Conservation (phyloP, 148 eudicot species). For the Camellia sinensis region DNA sequence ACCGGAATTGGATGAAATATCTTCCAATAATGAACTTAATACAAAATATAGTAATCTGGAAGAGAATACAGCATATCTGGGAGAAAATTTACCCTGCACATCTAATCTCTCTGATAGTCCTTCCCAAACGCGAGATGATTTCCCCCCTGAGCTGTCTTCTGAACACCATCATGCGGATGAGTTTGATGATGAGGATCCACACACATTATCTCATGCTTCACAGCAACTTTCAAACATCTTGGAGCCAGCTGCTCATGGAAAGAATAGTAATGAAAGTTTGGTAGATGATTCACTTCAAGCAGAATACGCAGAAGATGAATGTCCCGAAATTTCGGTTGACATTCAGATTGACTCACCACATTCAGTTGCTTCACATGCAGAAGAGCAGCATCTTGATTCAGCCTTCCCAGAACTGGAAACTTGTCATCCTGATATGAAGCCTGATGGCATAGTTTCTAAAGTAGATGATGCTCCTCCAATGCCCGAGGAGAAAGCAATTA, state of each 20-base stretch:
- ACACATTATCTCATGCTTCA: constrained; percentile 23
- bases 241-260: constrained; percentile 25
- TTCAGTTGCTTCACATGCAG: constrained; percentile 24
- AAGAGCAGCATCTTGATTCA: constrained; percentile 20
- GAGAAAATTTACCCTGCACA: constrained; percentile 13
- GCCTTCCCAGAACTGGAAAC: constrained; percentile 23
- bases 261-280: constrained; percentile 12
- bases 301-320: constrained; percentile 22
- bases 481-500: constrained; percentile 24
- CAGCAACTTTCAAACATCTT: constrained; percentile 13
- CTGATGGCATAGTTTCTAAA: constrained; percentile 23
- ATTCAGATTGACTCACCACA: constrained; percentile 14
- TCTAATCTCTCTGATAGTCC: constrained; percentile 18
- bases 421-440: constrained; percentile 17
- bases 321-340: constrained; percentile 14
- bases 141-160: constrained; percentile 17
- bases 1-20: constrained; percentile 24
- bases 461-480: constrained; percentile 16
- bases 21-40: constrained; percentile 19
- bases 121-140: constrained; percentile 24
- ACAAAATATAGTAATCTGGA: constrained; percentile 12
- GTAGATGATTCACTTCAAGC: constrained; percentile 20
- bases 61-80: constrained; percentile 19
- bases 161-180: constrained; percentile 26
- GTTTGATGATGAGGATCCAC: constrained; percentile 28